Percentiles rank a stretch among this genome's conserved stretches.
These are phyloP conservation scores for Coniochaeta sp. DNA, from an alignment of 2,329 filamentous ascomycete species.

Conservation along the genomic window DNA sequence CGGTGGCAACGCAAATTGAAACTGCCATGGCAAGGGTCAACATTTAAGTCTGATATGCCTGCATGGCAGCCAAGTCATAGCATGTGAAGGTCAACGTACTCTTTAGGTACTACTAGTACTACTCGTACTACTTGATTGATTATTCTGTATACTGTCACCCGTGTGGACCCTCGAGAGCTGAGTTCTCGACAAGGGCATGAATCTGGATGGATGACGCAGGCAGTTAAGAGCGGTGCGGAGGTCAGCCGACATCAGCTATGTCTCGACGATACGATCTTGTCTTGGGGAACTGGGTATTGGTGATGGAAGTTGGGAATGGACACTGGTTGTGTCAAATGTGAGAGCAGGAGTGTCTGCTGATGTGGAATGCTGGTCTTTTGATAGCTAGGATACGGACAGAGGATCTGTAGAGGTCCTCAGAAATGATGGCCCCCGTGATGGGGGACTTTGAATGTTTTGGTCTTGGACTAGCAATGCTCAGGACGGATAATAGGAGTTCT, in stretches of 20 bases:
- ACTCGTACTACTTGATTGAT: conserved; percentile 35
- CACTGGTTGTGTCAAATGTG: background rate
- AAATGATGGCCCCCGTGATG: conserved; percentile 11
- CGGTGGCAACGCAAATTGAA: background rate
- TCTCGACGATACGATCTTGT: background rate
- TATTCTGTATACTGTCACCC: conserved; percentile 49
- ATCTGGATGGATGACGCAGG: conserved; percentile 48
- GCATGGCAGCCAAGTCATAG: conserved; percentile 4
- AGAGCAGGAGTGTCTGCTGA: background rate
- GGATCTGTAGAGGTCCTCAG: background rate
- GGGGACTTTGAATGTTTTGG: conserved; percentile 10
- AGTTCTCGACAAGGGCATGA: conserved; percentile 49
- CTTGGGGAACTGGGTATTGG: background rate
- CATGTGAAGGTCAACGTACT: conserved; percentile 8
- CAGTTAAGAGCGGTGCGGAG: conserved; percentile 47
- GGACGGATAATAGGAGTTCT: background rate
- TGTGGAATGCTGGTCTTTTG: background rate
- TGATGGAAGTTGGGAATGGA: background rate
- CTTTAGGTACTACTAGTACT: conserved; percentile 8
- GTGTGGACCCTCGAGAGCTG: conserved; percentile 48
- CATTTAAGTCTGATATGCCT: background rate
- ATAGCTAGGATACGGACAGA: background rate
- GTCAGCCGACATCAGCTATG: conserved; percentile 50
- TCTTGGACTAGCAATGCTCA: background rate
- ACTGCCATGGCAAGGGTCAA: background rate